Evolutionary conservation across 2,329 filamentous ascomycete genomes (phyloP).

Genomic region (Zasmidium citrigriseum): DNA sequence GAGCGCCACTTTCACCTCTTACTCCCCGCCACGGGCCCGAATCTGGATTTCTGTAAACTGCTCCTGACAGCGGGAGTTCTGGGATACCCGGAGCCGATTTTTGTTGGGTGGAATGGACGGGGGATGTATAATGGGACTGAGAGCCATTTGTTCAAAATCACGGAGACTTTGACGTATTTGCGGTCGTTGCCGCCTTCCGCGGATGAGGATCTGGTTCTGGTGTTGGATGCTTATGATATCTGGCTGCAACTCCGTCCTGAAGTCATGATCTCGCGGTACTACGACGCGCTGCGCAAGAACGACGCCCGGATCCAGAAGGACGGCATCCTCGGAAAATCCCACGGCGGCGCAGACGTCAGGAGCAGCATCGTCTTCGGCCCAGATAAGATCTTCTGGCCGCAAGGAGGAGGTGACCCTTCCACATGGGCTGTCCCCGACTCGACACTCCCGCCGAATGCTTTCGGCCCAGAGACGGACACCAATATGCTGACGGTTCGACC

Average conservation of each 20-base stretch:
- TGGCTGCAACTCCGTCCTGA: conserved; percentile 67
- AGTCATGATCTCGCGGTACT: conserved; percentile 64
- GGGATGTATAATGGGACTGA: conserved; percentile 36
- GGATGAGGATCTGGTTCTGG: conserved; percentile 58
- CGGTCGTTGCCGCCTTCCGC: conserved; percentile 18
- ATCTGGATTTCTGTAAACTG: conserved; percentile 22
- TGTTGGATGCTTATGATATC: conserved; percentile 65
- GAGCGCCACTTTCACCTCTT: conserved; percentile 20
- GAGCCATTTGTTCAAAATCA: conserved; percentile 33
- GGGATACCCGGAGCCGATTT: conserved; percentile 29
- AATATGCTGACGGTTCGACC: conserved; percentile 42
- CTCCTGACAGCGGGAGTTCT: conserved; percentile 24
- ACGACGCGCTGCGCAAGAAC: conserved; percentile 53
- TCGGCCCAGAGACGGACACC: conserved; percentile 38
- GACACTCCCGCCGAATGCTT: conserved; percentile 19
- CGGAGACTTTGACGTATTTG: conserved; percentile 30
- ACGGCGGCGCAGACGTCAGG: conserved; percentile 14
- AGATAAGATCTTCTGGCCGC: conserved; percentile 35
- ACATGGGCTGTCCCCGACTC: conserved; percentile 33
- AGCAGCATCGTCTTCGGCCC: conserved; percentile 33
- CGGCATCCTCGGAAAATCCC: conserved; percentile 17
- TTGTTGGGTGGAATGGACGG: conserved; percentile 28
- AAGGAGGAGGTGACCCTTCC: conserved; percentile 23
- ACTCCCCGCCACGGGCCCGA: conserved; percentile 20
- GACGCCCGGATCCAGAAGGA: conserved; percentile 45